Percentiles rank a stretch among this genome's conserved stretches.
These are phyloP conservation scores for Leishmania martiniquensis DNA, from an alignment of 208 protist genomes.

Conservation along the genomic window DNA sequence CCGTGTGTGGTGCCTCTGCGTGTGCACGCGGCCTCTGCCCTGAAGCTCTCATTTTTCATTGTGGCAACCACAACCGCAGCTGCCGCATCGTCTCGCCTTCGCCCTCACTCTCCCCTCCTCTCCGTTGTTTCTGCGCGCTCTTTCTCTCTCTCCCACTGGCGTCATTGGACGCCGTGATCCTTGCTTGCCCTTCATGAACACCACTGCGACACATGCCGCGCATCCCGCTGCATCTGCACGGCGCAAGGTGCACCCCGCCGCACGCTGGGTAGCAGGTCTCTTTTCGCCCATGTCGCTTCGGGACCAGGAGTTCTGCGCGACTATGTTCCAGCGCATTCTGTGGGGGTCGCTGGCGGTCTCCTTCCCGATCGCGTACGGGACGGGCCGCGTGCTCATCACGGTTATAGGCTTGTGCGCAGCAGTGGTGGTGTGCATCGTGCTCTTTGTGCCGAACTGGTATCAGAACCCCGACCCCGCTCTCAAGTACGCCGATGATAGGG, in stretches of 20 bases:
- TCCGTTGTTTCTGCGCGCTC: not conserved
- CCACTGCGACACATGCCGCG: not conserved
- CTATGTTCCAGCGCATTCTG: conserved; percentile 40
- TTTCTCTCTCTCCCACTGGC: not conserved
- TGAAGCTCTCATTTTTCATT: not conserved
- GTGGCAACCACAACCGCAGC: not conserved
- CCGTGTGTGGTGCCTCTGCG: not conserved
- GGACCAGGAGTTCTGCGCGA: conserved; percentile 55
- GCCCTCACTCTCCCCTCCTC: not conserved
- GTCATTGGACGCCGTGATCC: not conserved
- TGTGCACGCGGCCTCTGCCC: not conserved
- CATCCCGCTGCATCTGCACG: not conserved
- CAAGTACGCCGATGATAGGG: conserved; percentile 55
- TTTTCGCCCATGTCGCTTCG: conserved; percentile 79
- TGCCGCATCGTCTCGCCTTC: too few relatives aligned
- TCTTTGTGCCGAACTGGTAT: conserved; percentile 84
- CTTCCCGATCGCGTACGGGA: conserved; percentile 58
- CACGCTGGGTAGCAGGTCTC: conserved; percentile 60
- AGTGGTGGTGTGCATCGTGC: conserved; percentile 38
- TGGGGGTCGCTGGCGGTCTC: conserved; percentile 53
- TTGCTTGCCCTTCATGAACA: conserved; percentile 4
- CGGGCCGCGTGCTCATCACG: conserved; percentile 58
- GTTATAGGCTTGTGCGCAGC: conserved; percentile 43
- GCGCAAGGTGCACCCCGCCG: conserved; percentile 54
- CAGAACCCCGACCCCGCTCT: conserved; percentile 60